Evolutionary conservation across 106 monocot species (phyloP).

Genomic region (Acorus gramineus): DNA sequence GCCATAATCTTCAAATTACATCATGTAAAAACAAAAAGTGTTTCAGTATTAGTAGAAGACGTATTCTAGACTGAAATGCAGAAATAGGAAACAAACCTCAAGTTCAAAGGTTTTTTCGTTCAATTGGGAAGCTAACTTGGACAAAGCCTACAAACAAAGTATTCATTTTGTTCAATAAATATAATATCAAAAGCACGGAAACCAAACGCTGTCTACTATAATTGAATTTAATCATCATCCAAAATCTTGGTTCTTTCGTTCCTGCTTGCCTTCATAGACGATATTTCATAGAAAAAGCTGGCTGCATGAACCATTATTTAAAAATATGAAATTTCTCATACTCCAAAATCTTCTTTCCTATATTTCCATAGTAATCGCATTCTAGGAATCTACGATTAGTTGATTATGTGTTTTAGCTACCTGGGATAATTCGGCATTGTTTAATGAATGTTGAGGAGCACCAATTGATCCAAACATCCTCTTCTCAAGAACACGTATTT

Average conservation of each 20-base stretch:
- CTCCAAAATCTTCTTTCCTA: too few relatives aligned
- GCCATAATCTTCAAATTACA: slow-evolving; percentile 54
- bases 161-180: slow-evolving; percentile 2
- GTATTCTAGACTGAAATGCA: neutral
- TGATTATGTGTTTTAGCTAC: slow-evolving; percentile 14
- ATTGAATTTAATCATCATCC: too few relatives aligned
- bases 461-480: slow-evolving; percentile 72
- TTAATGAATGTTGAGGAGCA: slow-evolving; percentile 31
- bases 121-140: slow-evolving; percentile 57
- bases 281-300: too few relatives aligned
- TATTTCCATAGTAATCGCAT: too few relatives aligned
- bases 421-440: slow-evolving; percentile 55
- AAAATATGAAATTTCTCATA: too few relatives aligned
- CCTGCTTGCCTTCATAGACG: too few relatives aligned
- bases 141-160: slow-evolving; percentile 42
- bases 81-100: slow-evolving; percentile 46
- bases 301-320: too few relatives aligned
- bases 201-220: too few relatives aligned
- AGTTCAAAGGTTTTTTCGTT: slow-evolving; percentile 94
- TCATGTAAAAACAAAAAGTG: slow-evolving; percentile 3
- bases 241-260: too few relatives aligned
- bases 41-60: neutral
- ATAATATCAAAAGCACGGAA: neutral
- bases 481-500: slow-evolving; percentile 77
- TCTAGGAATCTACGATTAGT: too few relatives aligned